Evolutionary conservation across 2,329 filamentous ascomycete species (phyloP).

Genomic region (Teratosphaeria pseudoeucalypti): DNA sequence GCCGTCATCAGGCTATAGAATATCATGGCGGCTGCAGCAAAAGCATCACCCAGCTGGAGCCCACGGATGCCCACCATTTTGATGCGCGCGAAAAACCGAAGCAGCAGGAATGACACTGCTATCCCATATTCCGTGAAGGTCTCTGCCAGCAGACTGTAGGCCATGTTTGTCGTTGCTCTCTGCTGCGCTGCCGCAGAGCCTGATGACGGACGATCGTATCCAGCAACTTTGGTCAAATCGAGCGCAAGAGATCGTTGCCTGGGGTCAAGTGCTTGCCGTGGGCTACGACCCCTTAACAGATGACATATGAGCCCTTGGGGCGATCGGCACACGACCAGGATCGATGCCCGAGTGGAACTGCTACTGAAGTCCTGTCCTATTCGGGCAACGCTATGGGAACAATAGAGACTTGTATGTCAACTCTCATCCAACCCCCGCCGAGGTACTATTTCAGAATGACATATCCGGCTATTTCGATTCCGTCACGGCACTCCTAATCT

Average conservation of each 20-base stretch:
- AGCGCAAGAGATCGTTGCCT: neutral
- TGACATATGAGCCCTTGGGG: neutral
- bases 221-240: neutral
- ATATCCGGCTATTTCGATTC: neutral
- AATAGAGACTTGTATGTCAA: neutral
- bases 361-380: neutral
- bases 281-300: neutral
- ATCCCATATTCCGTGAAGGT: neutral
- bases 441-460: neutral
- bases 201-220: neutral
- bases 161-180: neutral
- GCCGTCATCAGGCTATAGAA: conserved; percentile 9
- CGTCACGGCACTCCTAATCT: neutral
- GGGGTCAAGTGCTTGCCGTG: neutral
- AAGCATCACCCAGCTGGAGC: neutral
- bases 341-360: neutral
- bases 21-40: neutral
- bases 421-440: neutral
- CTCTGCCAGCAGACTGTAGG: neutral
- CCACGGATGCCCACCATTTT: neutral
- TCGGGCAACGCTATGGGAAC: neutral
- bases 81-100: neutral
- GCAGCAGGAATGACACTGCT: neutral
- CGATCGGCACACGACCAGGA: neutral
- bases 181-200: neutral